Evolutionary conservation across 2,329 filamentous ascomycete genomes (phyloP), one percentile per base, ranked within the genome.

Genomic region (Cryphonectria carpinicola): DNA sequence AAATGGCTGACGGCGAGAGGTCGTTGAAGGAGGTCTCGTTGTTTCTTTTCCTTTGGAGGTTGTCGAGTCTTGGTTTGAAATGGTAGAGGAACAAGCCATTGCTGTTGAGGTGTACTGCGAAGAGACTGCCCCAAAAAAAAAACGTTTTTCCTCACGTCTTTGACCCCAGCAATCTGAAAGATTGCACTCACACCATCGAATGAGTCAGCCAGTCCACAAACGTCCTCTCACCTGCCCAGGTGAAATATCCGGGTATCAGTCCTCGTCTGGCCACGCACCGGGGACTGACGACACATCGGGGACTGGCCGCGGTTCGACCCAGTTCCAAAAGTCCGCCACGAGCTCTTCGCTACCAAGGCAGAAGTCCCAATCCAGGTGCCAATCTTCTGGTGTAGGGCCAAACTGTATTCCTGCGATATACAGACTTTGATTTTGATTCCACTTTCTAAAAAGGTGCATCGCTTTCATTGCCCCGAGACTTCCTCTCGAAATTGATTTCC

Each of bases 211-310:
- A 7, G 2, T 58, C 6, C 52, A 28, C 54, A 35, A 58, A 32
- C 35, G 25, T 19, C 25, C 3, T 19, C n/a, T n/a, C n/a, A n/a
- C n/a, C n/a, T n/a, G n/a, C n/a, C n/a, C n/a, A n/a, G n/a, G n/a
- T n/a, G n/a, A n/a, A n/a, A n/a, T n/a, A n/a, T n/a, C n/a, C n/a
- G n/a, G n/a, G n/a, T n/a, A n/a, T n/a, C 61, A 60, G 5, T 65
- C 49, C 19, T 58, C 49, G 2, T 58, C 61, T 41, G 63, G 28
- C 67, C 67, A 69, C 7, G 67, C 37, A 5, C 67, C 67, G 6
- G 61, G 67, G 1, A 65, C 14, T 8, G 13, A 39, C n/a, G n/a
- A n/a, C n/a, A n/a, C n/a, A n/a, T n/a, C n/a, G n/a, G n/a, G n/a
- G n/a, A n/a, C 49, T 52, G 37, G 46, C n/a, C 37, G 61, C n/a